Conservation (phyloP, 805 yeast genomes). For the Torulaspora delbrueckii region DNA sequence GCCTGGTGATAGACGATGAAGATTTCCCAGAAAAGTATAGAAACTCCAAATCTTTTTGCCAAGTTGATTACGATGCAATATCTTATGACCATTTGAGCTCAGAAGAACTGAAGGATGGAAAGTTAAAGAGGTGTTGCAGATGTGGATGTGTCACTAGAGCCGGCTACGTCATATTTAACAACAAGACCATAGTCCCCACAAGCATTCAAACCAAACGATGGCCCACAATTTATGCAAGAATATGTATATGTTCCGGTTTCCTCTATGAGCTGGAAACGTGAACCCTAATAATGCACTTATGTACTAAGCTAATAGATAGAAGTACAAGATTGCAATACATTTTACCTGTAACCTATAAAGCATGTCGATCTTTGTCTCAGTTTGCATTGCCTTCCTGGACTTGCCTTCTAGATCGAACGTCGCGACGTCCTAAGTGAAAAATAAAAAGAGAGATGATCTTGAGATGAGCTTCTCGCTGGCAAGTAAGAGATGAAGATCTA, state of each 20-base stretch:
- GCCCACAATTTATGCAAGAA: slow-evolving; percentile 35
- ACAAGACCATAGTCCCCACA: slow-evolving; percentile 35
- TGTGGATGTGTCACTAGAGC: slow-evolving; percentile 48
- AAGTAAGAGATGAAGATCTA: neutral
- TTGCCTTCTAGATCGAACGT: neutral
- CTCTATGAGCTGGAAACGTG: slow-evolving; percentile 26
- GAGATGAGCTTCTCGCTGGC: neutral
- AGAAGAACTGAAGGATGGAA: slow-evolving; percentile 21
- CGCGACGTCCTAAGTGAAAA: neutral
- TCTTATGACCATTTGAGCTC: slow-evolving; percentile 29
- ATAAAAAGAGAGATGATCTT: neutral
- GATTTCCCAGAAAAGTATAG: slow-evolving; percentile 39
- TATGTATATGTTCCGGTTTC: slow-evolving; percentile 36
- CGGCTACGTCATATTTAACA: slow-evolving; percentile 31
- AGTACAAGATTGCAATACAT: neutral
- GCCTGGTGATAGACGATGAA: slow-evolving; percentile 51
- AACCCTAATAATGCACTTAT: neutral
- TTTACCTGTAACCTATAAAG: no score
- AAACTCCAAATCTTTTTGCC: slow-evolving; percentile 36
- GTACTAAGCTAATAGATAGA: neutral
- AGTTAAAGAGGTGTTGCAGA: slow-evolving; percentile 45
- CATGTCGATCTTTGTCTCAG: no score
- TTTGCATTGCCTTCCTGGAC: neutral
- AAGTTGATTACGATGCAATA: slow-evolving; percentile 33
- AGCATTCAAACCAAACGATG: slow-evolving; percentile 34